Base-by-base conservation (phyloP, 2,329 filamentous ascomycete species). In the Botrytis hyacinthi region DNA sequence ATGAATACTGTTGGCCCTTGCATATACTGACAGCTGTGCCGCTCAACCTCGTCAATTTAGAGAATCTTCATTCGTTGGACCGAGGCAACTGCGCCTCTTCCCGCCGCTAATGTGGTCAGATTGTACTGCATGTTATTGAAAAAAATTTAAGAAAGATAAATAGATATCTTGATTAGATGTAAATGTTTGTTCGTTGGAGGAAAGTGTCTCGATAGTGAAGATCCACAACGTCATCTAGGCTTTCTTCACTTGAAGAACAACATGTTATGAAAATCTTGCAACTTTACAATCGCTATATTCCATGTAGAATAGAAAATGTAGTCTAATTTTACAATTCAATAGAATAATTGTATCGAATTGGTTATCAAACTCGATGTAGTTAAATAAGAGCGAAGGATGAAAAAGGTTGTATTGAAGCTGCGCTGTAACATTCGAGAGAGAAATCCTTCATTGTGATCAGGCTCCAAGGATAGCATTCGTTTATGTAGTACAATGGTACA, bases 51-150 rank as follows among this genome's bases (percentile, higher is more conserved):
- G 63, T 69, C 63, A 69, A 68, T 48, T 42, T 22, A 51, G 18
- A 29, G 16, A 48, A 68, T 40, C 48, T 67, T 72, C 32, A 72
- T 69, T 72, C 42, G 51, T 61, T 54, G 40, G 29, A 69, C 29
- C 35, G 71, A 69, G 62, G 51, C 42, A 60, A 69, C 71, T 72
- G 63, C 71, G 63, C 71, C 71, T 72, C 54, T 72, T 72, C 63
- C 32, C 63, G 71, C 63, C 71, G 62, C 63, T 72, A 72, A 60
- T 20, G 29, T 37, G 9, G 62, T 72, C 29, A 68, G 42, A 61
- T 72, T 66, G 29, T 61, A 35, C 63, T 72, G 62, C 51, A 60
- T 57, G 16, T 57, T 72, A 32, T 44, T 46, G 22, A 48, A 59
- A 32, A 20, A n/a, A 29, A 37, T 22, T 32, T 72, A 72, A 68